A percentile compares a stretch with the other conserved stretches of the same genome.
Conservation (phyloP, 768 basidiomycete species). For the Psilocybe tampanensis region DNA sequence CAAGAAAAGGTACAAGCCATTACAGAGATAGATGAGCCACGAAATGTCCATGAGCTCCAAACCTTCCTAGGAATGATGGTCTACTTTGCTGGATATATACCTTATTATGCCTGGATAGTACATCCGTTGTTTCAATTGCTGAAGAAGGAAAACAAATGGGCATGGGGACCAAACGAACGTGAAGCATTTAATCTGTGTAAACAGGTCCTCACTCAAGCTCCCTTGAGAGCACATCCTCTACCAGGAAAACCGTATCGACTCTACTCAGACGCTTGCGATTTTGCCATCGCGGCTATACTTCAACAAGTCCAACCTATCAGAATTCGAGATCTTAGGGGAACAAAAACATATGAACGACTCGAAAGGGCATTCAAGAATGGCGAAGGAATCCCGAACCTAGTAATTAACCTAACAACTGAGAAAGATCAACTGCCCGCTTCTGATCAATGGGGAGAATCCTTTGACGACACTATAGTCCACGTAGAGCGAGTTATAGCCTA, state of each 20-base stretch:
- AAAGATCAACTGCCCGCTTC: no score
- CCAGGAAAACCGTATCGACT: slow-evolving; percentile 29
- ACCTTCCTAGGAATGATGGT: slow-evolving; percentile 15
- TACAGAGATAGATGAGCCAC: slow-evolving; percentile 24
- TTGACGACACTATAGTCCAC: slow-evolving; percentile 33
- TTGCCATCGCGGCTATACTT: slow-evolving; percentile 26
- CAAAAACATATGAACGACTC: slow-evolving; percentile 25
- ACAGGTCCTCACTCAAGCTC: background rate
- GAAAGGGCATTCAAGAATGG: slow-evolving; percentile 17
- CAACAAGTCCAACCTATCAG: slow-evolving; percentile 35
- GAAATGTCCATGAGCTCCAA: slow-evolving; percentile 24
- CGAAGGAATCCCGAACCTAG: slow-evolving; percentile 24
- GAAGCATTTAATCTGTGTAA: background rate
- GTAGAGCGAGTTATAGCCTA: slow-evolving; percentile 22
- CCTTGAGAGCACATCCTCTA: slow-evolving; percentile 1
- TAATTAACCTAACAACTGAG: slow-evolving; percentile 22
- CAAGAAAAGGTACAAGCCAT: slow-evolving; percentile 36
- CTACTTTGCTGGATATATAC: slow-evolving; percentile 1
- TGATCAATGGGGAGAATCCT: slow-evolving; percentile 25
- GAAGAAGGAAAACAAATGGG: background rate
- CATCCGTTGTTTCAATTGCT: background rate
- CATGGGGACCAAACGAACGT: background rate
- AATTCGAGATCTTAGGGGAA: slow-evolving; percentile 30
- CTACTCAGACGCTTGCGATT: slow-evolving; percentile 38
- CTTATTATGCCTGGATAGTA: background rate